Base-by-base conservation (phyloP, 148 eudicot species). In the Linanthus parryae region DNA sequence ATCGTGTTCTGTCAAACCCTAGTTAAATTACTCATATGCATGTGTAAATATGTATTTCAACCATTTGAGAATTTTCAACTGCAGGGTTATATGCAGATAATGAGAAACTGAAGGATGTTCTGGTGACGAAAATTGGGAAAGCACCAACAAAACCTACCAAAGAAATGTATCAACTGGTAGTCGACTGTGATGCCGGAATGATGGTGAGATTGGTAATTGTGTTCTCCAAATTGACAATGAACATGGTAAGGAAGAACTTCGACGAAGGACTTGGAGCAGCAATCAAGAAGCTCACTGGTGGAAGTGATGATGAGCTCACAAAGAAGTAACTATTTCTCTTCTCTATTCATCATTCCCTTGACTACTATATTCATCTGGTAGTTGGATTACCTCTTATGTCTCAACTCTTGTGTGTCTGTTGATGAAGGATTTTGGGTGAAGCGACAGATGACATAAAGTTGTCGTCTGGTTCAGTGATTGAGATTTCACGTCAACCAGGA, bases 391-490 rank as follows among this genome's bases (percentile, higher is more conserved):
- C 16, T 8, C 36, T 44, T 20, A 21, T 3, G 45, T 29, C 25
- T 56, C 17, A 3, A 22, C 28, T 21, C 33, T 30, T 25, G 1
- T 8, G 28, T 45, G 1, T 52, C 5, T 44, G 40, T 45, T 33
- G 17, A 57, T 65, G 36, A 50, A 76, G 82, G 75, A 29, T 77
- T 26, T 65, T 72, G 75, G 70, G 82, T 41, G 72, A 69, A 58
- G 75, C 82, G 36, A 47, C 74, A 38, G 75, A 77, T 58, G 78
- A 69, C 61, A 72, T 65, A 51, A 73, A 77, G 64, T 69, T 77
- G 34, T 35, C 64, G 33, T 22, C 69, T 40, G 78, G 77, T 38
- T 73, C 78, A 16, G 58, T 58, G 5, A 69, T 77, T 53, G 82
- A 77, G 68, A 72, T 73, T 31, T 57, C 72, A 39, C 63, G 75